Conservation (phyloP, 805 yeast genomes). For the Starmerella powellii region DNA sequence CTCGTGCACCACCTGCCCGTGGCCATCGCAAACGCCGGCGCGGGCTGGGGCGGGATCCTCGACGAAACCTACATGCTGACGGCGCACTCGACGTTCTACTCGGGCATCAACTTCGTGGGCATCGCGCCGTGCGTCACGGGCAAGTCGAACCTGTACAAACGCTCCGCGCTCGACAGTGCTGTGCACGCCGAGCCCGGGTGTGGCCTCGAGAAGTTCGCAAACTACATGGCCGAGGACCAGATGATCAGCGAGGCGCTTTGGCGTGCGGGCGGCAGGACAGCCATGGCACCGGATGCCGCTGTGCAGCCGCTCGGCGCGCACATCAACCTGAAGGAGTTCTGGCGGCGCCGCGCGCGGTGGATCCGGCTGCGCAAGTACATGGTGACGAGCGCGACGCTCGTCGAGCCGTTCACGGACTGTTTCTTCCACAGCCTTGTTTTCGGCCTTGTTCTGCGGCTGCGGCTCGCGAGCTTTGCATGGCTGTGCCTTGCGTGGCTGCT, state of each 20-base stretch:
- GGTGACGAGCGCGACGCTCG: constrained; percentile 72
- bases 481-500: constrained; percentile 41
- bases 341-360: constrained; percentile 68
- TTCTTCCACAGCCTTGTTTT: constrained; percentile 41
- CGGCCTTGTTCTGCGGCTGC: background rate
- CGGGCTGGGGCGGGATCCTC: constrained; percentile 48
- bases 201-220: constrained; percentile 59
- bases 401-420: constrained; percentile 80
- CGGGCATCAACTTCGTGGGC: constrained; percentile 58
- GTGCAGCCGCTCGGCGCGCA: constrained; percentile 50
- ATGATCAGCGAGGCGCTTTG: constrained; percentile 82
- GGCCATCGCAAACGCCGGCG: constrained; percentile 15
- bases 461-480: constrained; percentile 33
- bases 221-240: constrained; percentile 83
- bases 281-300: constrained; percentile 65
- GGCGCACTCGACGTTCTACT: constrained; percentile 76
- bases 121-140: constrained; percentile 89
- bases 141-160: constrained; percentile 66
- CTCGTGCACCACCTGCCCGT: constrained; percentile 72
- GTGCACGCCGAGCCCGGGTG: constrained; percentile 22
- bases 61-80: constrained; percentile 80
- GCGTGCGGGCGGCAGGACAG: constrained; percentile 64
- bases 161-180: constrained; percentile 42
- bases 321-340: constrained; percentile 41
- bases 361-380: constrained; percentile 72